Evolutionary conservation across 2,329 filamentous ascomycete species (phyloP).

Genomic region (Pestalotiopsis sp.): DNA sequence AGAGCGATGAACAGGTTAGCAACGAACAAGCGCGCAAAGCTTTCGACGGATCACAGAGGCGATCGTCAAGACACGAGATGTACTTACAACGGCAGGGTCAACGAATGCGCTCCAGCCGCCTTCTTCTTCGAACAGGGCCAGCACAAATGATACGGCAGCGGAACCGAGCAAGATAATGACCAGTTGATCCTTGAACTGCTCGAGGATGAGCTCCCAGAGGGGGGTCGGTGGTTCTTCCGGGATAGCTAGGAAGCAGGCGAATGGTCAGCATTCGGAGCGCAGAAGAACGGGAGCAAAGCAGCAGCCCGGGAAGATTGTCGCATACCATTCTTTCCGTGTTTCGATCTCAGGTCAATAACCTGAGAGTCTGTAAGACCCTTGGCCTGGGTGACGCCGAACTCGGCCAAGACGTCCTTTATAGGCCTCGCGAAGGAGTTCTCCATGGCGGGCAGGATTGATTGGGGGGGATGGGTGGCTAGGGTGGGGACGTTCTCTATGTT

Average conservation of each 20-base stretch:
- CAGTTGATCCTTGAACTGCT: slow-evolving; percentile 99
- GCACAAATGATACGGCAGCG: slow-evolving; percentile 87
- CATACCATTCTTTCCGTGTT: slow-evolving; percentile 70
- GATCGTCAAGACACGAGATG: background rate
- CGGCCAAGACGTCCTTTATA: slow-evolving; percentile 59
- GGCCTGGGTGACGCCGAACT: slow-evolving; percentile 58
- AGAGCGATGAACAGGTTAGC: slow-evolving; percentile 18
- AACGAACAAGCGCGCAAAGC: background rate
- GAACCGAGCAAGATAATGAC: slow-evolving; percentile 94
- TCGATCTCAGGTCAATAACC: slow-evolving; percentile 55
- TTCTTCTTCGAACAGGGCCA: slow-evolving; percentile 90
- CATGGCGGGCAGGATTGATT: slow-evolving; percentile 44
- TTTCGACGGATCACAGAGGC: background rate
- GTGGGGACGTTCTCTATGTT: slow-evolving; percentile 15
- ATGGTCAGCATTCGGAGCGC: slow-evolving; percentile 7
- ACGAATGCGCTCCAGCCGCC: slow-evolving; percentile 98
- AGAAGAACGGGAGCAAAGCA: background rate
- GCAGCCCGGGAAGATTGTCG: background rate
- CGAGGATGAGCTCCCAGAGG: slow-evolving; percentile 92
- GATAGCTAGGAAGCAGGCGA: slow-evolving; percentile 47
- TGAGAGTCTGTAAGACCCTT: slow-evolving; percentile 63
- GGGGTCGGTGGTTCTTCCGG: slow-evolving; percentile 93
- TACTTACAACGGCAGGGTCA: slow-evolving; percentile 87
- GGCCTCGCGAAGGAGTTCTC: slow-evolving; percentile 65
- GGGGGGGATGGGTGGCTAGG: slow-evolving; percentile 11